Conservation (phyloP, 2,329 filamentous ascomycete genomes). For the Coccinonectria pachysandricola region DNA sequence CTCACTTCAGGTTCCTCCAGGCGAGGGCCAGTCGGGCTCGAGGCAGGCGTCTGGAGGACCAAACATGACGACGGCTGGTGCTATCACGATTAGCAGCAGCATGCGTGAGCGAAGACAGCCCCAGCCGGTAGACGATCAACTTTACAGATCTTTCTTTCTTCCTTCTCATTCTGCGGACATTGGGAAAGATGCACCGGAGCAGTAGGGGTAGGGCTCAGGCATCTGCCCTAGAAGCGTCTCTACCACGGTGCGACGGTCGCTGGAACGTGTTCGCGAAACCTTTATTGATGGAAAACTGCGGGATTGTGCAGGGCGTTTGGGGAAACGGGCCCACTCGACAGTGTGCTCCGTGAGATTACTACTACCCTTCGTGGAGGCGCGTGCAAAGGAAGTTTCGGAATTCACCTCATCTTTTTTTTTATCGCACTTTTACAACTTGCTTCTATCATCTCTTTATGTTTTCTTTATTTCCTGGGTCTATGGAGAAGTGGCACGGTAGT, state of each 20-base stretch:
- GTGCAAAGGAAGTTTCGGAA: slow-evolving; percentile 11
- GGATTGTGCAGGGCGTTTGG: slow-evolving; percentile 19
- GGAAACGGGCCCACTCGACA: slow-evolving; percentile 19
- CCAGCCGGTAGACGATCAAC: no score
- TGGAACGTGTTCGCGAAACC: no score
- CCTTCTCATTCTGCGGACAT: no score
- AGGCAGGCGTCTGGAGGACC: slow-evolving; percentile 3
- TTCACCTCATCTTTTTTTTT: not conserved
- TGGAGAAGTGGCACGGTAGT: no score
- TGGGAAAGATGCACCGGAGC: no score
- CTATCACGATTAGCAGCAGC: slow-evolving; percentile 1
- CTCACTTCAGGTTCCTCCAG: slow-evolving; percentile 3
- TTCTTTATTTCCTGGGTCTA: no score
- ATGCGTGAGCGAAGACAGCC: no score
- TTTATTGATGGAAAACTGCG: slow-evolving; percentile 18
- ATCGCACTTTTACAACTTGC: no score
- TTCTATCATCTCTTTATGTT: no score
- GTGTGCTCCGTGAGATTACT: slow-evolving; percentile 15
- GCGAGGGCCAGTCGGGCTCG: slow-evolving; percentile 4
- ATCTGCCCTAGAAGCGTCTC: no score
- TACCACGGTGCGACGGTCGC: slow-evolving; percentile 7
- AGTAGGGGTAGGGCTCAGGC: no score
- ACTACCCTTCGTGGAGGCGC: slow-evolving; percentile 16
- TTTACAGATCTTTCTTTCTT: no score
- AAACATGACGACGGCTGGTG: slow-evolving; percentile 4